Conservation (phyloP, 2,329 filamentous ascomycete genomes). For the Aureobasidium mangrovei region DNA sequence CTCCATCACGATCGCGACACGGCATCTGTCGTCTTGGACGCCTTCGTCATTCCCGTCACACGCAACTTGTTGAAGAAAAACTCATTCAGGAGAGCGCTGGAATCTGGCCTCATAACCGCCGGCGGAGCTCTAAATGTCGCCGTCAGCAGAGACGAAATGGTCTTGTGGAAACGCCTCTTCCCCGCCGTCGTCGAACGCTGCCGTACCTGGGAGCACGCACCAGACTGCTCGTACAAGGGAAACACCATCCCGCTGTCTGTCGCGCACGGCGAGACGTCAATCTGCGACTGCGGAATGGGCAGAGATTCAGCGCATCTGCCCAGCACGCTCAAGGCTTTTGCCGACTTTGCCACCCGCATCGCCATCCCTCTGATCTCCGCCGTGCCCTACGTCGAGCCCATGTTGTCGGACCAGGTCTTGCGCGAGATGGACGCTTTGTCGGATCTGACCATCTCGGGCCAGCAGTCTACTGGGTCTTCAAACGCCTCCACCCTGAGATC, state of each 20-base stretch:
- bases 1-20: conserved; percentile 28
- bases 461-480: background rate
- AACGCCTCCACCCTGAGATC: background rate
- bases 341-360: conserved; percentile 5
- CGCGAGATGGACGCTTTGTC: background rate
- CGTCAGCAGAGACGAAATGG: conserved; percentile 19
- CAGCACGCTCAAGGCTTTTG: background rate
- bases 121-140: background rate
- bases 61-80: conserved; percentile 6
- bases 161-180: conserved; percentile 27
- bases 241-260: conserved; percentile 22
- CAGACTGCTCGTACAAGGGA: conserved; percentile 26
- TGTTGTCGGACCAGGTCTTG: background rate
- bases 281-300: conserved; percentile 30
- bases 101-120: background rate
- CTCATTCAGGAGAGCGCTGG: background rate
- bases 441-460: background rate
- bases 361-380: conserved; percentile 8
- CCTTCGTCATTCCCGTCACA: conserved; percentile 27
- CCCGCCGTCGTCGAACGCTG: conserved; percentile 32
- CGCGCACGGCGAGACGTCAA: conserved; percentile 2
- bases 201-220: conserved; percentile 30
- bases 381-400: conserved; percentile 6
- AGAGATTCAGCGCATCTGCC: conserved; percentile 9
- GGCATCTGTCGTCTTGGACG: conserved; percentile 27